Conservation (phyloP, 208 protist species). For the Wallacemonas sp. region DNA sequence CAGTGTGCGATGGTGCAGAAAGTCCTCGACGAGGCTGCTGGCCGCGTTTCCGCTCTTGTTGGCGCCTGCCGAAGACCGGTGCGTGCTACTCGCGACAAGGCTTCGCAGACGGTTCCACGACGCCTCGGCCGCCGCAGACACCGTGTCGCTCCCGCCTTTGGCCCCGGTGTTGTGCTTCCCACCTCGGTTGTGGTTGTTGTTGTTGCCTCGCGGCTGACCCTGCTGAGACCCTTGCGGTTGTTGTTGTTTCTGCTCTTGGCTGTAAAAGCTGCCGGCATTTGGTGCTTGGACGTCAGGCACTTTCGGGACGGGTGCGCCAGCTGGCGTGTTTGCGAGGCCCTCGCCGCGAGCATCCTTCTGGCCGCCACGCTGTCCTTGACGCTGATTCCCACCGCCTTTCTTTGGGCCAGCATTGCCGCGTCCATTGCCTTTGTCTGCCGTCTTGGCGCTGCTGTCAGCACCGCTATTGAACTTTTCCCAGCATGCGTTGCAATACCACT, state of each 20-base stretch:
- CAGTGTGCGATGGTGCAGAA: slow-evolving; percentile 25
- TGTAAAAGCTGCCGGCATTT: slow-evolving; percentile 28
- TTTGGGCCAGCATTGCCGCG: background rate
- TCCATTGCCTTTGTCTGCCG: background rate
- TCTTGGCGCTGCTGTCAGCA: slow-evolving; percentile 1
- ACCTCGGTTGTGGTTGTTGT: background rate
- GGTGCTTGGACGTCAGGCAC: slow-evolving; percentile 32
- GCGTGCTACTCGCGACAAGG: slow-evolving; percentile 35
- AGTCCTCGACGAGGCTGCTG: slow-evolving; percentile 39
- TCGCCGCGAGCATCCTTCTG: background rate
- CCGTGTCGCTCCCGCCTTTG: slow-evolving; percentile 12
- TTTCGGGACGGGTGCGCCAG: slow-evolving; percentile 6
- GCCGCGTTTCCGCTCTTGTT: slow-evolving; percentile 13
- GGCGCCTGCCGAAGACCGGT: background rate
- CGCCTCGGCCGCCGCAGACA: slow-evolving; percentile 29
- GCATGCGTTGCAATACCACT: slow-evolving; percentile 69
- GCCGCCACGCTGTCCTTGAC: background rate
- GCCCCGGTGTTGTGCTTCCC: slow-evolving; percentile 20
- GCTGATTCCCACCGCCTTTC: slow-evolving; percentile 7
- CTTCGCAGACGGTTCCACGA: slow-evolving; percentile 38
- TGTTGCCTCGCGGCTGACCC: background rate
- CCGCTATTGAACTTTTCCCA: slow-evolving; percentile 47
- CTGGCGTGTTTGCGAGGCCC: background rate
- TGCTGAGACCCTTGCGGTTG: background rate
- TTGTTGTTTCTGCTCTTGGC: slow-evolving; percentile 9